These are phyloP conservation scores for Ophiosphaerella narmari DNA, from an alignment of 2,329 filamentous ascomycete species.

Conservation along the genomic window DNA sequence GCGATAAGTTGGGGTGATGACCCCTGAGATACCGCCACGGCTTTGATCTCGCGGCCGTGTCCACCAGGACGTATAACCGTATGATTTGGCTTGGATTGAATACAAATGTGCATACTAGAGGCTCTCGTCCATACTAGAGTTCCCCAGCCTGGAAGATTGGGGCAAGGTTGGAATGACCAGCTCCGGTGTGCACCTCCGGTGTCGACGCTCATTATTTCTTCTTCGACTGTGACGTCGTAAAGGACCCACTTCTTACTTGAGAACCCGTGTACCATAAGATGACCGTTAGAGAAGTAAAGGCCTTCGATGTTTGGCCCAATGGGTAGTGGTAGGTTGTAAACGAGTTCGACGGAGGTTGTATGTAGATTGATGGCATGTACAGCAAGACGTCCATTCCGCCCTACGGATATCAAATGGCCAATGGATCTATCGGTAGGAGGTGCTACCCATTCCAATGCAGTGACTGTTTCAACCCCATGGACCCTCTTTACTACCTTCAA, in stretches of 20 bases:
- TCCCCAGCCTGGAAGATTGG: constrained; percentile 41
- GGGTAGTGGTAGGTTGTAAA: constrained; percentile 71
- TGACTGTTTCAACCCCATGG: constrained; percentile 69
- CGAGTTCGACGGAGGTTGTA: constrained; percentile 44
- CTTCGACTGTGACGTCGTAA: constrained; percentile 74
- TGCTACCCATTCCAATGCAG: constrained; percentile 57
- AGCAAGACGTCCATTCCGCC: constrained; percentile 76
- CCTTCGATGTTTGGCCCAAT: constrained; percentile 79
- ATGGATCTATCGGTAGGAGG: constrained; percentile 42
- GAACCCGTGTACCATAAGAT: constrained; percentile 78
- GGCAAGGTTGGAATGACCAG: constrained; percentile 62
- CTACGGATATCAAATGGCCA: constrained; percentile 69
- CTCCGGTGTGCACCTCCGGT: constrained; percentile 85
- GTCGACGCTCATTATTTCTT: constrained; percentile 72
- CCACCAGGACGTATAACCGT: constrained; percentile 66
- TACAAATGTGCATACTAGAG: constrained; percentile 55
- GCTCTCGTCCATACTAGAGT: constrained; percentile 78
- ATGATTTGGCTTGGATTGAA: constrained; percentile 49
- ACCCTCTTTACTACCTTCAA: constrained; percentile 25
- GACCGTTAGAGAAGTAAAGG: constrained; percentile 61
- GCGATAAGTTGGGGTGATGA: constrained; percentile 55
- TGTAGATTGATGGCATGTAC: constrained; percentile 57
- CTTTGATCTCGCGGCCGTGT: constrained; percentile 86
- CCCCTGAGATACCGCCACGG: constrained; percentile 54
- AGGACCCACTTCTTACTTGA: constrained; percentile 77